Base-by-base conservation (phyloP, 1,139 yeast genomes). In the Scheffersomyces quercinus region DNA sequence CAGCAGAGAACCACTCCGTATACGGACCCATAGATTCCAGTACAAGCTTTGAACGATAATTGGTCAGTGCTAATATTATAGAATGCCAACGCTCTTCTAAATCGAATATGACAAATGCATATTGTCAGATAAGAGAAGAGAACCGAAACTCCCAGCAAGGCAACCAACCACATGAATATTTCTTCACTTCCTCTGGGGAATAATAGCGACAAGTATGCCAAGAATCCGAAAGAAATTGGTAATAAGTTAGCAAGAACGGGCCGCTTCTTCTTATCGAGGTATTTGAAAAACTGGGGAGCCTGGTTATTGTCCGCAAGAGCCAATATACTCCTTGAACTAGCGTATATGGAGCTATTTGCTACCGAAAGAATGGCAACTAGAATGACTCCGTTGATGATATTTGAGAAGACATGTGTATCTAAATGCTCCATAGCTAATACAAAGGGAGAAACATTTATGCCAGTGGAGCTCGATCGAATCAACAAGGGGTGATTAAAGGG, bases 271-370 rank as follows among this genome's bases (percentile, higher is more conserved):
- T 51, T 45, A 45, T 52, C 56, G 31, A 54, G 54, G 34, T 51
- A 51, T 20, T 37, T 26, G 35, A 51, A 51, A n/a, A 40, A 16
- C 37, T 28, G 12, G 5, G 58, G 58, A 0, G 56, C 58, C 39
- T 48, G 43, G 11, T 53, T 51, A 28, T 51, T 52, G 26, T 47
- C 54, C 5, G 55, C 49, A 39, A 54, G 41, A 9, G 55, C 50
- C 35, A 47, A 45, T 26, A 54, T 41, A 28, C 55, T 52, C 35
- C 58, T 45, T 8, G 56, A 51, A 36, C 47, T 49, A 8, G 55
- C 58, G 38, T 52, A 54, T 6, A 54, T 54, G 12, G 58, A 55
- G 3, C 54, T 48, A 39, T 54, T 54, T 4, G 54, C 58, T 29
- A 52, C 49, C 31, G 58, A 50, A 29, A 52, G 45, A 30, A 54